Base-by-base conservation (phyloP, 192 early-diverging fungal species). In the Coemansia sp. region DNA sequence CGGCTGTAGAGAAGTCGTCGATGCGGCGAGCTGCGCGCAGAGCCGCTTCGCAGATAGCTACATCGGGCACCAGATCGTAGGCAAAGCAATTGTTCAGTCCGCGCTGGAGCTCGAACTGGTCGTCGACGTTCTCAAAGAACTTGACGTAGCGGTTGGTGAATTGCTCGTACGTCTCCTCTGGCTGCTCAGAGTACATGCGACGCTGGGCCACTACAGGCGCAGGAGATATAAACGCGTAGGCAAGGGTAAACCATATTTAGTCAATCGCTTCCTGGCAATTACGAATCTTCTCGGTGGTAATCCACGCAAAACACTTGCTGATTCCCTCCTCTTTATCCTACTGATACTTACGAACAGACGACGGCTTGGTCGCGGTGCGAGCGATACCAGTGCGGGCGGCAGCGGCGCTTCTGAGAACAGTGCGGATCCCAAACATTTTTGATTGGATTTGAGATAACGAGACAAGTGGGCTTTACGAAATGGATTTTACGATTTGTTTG, bases 51-150 rank as follows among this genome's bases (percentile, higher is more conserved):
- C 96, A 87, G 42, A 98, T 93, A 49, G 90, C 89, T 65, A 92
- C 83, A n/a, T 91, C 84, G 41, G 97, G 97, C 23, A 95, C 94
- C 77, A 96, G 89, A 86, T 99, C 94, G 75, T 95, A 92, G 47
- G 93, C 90, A 77, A 98, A 98, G 81, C 93, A 91, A 83, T 99
- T 95, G 89, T 98, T 98, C 76, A 99, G 86, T 38, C 96, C 95
- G 70, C 95, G 89, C 87, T 98, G 94, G 48, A 99, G 88, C 87
- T 99, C 97, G 84, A 97, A 98, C 71, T 92, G 88, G 85, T 99
- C 96, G 59, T 94, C 92, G 60, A 91, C 91, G 64, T 87, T 87
- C 63, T 92, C 90, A 79, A 94, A 94, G 73, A 92, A 92, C 77
- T 87, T 86, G 71, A 91, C 86, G 68, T 91, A 92, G 63, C 91